Conservation (phyloP, 352 stramenopile genomes). For the Pythium apleroticum region DNA sequence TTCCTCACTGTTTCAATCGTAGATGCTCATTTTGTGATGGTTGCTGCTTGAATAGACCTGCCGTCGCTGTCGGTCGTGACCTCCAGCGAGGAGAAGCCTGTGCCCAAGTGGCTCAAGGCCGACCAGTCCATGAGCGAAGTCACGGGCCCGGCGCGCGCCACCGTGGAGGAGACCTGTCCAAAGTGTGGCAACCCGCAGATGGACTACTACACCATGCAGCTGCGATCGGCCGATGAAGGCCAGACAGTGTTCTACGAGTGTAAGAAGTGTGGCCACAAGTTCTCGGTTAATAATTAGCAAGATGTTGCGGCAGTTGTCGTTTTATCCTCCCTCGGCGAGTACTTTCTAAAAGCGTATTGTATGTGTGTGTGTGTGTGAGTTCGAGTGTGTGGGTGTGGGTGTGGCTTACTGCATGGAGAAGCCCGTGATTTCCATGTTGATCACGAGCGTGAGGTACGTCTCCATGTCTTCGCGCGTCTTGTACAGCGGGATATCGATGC, state of each 20-base stretch:
- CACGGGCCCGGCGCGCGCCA: slow-evolving; percentile 87
- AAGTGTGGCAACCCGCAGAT: slow-evolving; percentile 97
- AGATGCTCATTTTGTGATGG: not conserved
- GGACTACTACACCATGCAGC: slow-evolving; percentile 99
- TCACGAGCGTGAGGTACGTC: slow-evolving; percentile 96
- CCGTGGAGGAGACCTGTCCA: slow-evolving; percentile 97
- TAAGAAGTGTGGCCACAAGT: slow-evolving; percentile 94
- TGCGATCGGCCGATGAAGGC: slow-evolving; percentile 98
- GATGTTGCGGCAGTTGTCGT: slow-evolving; percentile 2
- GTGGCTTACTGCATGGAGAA: slow-evolving; percentile 94
- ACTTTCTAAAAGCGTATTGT: slow-evolving; percentile 1
- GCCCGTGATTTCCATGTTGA: slow-evolving; percentile 97
- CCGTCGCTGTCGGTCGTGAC: slow-evolving; percentile 78
- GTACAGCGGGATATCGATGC: slow-evolving; percentile 83
- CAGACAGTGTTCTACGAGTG: slow-evolving; percentile 99
- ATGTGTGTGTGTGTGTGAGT: slow-evolving; percentile 7
- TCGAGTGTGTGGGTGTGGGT: not conserved
- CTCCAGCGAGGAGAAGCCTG: slow-evolving; percentile 69
- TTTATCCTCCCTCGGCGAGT: not conserved
- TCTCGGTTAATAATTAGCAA: slow-evolving; percentile 86
- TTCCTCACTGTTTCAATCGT: not conserved
- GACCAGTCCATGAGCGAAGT: slow-evolving; percentile 78
- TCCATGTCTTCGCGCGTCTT: slow-evolving; percentile 79
- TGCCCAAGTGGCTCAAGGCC: slow-evolving; percentile 78
- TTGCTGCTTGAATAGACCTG: slow-evolving; percentile 45